Conservation (phyloP, 148 eudicot genomes). For the Tetragonia tetragonoides region DNA sequence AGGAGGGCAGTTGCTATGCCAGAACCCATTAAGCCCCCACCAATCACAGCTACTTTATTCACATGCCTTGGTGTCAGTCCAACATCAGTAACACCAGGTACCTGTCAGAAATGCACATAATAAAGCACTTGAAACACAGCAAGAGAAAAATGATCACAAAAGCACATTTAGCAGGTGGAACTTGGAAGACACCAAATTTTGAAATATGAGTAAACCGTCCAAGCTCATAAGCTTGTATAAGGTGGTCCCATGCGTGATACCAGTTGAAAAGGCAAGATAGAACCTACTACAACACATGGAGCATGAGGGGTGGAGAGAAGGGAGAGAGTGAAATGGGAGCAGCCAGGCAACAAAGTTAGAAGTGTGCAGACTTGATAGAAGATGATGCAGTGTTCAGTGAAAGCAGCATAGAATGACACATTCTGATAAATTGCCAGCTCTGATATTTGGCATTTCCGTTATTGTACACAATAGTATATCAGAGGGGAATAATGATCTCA, state of each 20-base stretch:
- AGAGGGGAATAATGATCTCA: too few relatives aligned
- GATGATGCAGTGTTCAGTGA: background rate
- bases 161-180: background rate
- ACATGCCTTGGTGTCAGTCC: slow-evolving; percentile 77
- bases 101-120: slow-evolving; percentile 41
- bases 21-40: slow-evolving; percentile 98
- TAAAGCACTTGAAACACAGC: slow-evolving; percentile 7
- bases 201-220: background rate
- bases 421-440: background rate
- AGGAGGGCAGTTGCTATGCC: slow-evolving; percentile 92
- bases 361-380: background rate
- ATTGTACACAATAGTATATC: too few relatives aligned
- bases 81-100: slow-evolving; percentile 81
- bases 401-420: background rate
- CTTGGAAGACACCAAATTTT: background rate
- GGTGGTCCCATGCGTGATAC: too few relatives aligned
- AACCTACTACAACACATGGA: background rate
- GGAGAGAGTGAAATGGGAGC: background rate
- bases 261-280: background rate
- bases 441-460: too few relatives aligned
- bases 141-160: background rate
- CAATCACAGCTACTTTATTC: slow-evolving; percentile 87
- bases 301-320: background rate
- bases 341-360: background rate
- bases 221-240: background rate